These are phyloP conservation scores for Globisporangium perplexum DNA, from an alignment of 352 stramenopile species.

Conservation along the genomic window DNA sequence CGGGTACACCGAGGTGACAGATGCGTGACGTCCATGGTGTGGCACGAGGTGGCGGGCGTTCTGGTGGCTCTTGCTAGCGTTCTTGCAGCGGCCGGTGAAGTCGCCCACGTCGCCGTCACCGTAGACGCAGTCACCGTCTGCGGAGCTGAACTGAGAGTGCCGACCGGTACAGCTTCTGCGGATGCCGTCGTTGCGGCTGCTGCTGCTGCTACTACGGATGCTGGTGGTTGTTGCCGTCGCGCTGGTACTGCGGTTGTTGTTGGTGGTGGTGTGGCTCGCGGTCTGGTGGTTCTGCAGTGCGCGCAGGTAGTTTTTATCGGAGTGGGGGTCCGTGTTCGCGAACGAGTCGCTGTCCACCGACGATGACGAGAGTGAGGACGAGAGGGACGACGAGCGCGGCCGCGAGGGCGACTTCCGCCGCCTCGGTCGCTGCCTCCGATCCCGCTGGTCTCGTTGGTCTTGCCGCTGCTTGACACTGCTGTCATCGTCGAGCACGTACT, in stretches of 20 bases:
- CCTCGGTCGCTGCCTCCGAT: not conserved
- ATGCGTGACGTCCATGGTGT: not conserved
- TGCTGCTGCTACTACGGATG: too few species aligned
- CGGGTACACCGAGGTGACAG: not conserved
- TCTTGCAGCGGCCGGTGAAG: not conserved
- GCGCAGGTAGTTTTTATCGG: constrained; percentile 10
- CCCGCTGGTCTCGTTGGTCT: not conserved
- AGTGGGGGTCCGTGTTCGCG: constrained; percentile 8
- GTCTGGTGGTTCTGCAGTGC: constrained; percentile 10
- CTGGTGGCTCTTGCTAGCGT: not conserved
- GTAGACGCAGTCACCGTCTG: not conserved
- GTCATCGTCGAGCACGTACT: constrained; percentile 35
- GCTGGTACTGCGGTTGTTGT: too few species aligned
- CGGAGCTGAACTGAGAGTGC: not conserved
- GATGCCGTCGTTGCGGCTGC: not conserved
- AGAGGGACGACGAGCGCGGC: constrained; percentile 5
- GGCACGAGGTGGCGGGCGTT: not conserved
- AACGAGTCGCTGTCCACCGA: constrained; percentile 5
- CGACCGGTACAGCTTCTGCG: not conserved
- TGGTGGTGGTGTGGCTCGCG: too few species aligned
- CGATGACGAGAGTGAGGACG: not conserved
- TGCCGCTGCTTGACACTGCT: not conserved
- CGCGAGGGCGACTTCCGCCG: not conserved
- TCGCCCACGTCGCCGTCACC: constrained; percentile 3
- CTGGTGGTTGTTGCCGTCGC: too few species aligned